phyloP scores from a whole-genome alignment of 768 basidiomycete genomes.

The Exsudoporus frostii region DNA sequence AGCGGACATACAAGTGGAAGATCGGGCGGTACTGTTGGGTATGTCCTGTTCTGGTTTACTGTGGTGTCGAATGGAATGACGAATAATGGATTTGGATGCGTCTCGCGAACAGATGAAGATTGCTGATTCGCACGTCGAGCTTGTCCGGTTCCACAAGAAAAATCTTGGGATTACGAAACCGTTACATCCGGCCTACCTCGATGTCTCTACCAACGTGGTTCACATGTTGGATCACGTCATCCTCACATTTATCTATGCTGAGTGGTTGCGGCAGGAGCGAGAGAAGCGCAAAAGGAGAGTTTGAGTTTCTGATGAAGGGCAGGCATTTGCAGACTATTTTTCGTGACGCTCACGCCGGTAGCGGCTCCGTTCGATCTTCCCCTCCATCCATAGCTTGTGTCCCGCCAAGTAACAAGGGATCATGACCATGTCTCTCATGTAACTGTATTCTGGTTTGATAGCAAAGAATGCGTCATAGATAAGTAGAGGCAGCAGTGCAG shows the following conservation, averaged over 20 bases:
- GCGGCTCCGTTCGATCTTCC: not conserved
- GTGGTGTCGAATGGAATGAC: not conserved
- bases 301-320: too few relatives aligned
- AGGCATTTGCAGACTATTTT: too few relatives aligned
- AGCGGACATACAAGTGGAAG: conserved; percentile 33
- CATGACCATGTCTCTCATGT: not conserved
- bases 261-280: conserved; percentile 15
- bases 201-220: conserved; percentile 14
- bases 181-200: conserved; percentile 22
- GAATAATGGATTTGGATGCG: not conserved
- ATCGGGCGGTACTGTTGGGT: conserved; percentile 26
- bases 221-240: conserved; percentile 26
- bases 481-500: too few relatives aligned
- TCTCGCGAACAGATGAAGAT: conserved; percentile 17
- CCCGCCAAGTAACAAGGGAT: conserved; percentile 2
- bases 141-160: conserved; percentile 26
- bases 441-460: conserved; percentile 1
- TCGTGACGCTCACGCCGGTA: too few relatives aligned
- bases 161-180: conserved; percentile 20
- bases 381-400: not conserved
- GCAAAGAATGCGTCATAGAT: not conserved
- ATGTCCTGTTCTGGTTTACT: not conserved
- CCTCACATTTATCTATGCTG: conserved; percentile 24
- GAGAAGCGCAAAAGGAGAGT: too few relatives aligned
- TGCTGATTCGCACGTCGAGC: conserved; percentile 5